Conservation (phyloP, 345 rosid species). For the Acer yangbiense region DNA sequence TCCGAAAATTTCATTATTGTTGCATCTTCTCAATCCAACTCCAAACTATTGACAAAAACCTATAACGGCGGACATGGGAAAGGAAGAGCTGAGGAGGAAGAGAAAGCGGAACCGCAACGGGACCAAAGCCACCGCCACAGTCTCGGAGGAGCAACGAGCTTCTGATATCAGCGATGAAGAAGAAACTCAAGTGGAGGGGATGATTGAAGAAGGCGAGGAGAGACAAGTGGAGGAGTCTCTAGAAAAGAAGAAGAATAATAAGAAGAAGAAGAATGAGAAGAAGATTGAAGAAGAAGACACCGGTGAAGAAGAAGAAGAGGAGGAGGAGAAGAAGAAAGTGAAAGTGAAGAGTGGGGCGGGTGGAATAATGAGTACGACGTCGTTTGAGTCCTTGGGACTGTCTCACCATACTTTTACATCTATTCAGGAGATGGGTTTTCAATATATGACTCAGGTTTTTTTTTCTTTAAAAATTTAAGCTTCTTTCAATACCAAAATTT, state of each 20-base stretch:
- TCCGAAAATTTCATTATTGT: no score
- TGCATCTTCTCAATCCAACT: no score
- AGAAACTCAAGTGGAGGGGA: constrained; percentile 21
- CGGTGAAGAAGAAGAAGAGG: constrained; percentile 23
- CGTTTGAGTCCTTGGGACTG: constrained; percentile 69
- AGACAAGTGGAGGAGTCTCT: neutral
- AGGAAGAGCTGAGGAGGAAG: constrained; percentile 39
- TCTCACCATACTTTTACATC: constrained; percentile 69
- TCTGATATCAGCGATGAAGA: constrained; percentile 1
- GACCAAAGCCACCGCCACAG: constrained; percentile 31
- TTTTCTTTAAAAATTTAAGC: neutral
- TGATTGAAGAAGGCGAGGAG: constrained; percentile 4
- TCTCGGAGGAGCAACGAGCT: constrained; percentile 5
- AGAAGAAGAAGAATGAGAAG: constrained; percentile 16
- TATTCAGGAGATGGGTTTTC: constrained; percentile 76
- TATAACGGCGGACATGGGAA: neutral
- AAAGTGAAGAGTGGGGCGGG: constrained; percentile 33
- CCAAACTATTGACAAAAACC: neutral
- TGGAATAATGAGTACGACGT: constrained; percentile 80
- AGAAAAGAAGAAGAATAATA: constrained; percentile 1
- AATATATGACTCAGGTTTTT: constrained; percentile 80
- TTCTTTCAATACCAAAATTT: neutral
- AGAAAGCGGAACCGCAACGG: constrained; percentile 43
- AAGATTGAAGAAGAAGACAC: constrained; percentile 20
- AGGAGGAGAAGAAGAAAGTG: constrained; percentile 26